phyloP scores from a whole-genome alignment of 116 monocot species.

The Dioscorea cayenensis region DNA sequence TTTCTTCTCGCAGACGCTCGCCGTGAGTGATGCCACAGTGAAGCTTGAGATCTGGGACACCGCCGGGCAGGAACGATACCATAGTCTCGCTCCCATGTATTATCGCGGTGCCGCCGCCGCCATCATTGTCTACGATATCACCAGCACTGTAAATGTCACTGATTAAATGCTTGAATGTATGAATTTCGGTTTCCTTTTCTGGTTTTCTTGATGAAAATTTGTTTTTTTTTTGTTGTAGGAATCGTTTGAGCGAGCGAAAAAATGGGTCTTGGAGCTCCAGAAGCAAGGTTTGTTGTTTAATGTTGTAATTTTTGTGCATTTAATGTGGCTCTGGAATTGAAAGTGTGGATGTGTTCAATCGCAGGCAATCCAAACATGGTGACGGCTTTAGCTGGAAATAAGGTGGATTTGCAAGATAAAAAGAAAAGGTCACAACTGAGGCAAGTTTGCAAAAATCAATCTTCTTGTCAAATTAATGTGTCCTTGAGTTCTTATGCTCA shows the following conservation, averaged over 20 bases:
- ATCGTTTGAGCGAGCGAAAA: slow-evolving; percentile 76
- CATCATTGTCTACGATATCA: slow-evolving; percentile 88
- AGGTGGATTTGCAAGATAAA: slow-evolving; percentile 66
- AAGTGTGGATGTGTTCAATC: not conserved
- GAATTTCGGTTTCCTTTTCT: not conserved
- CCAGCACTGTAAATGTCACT: slow-evolving; percentile 33
- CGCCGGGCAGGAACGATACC: slow-evolving; percentile 94
- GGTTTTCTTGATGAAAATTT: not conserved
- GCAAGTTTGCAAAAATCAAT: slow-evolving; percentile 13
- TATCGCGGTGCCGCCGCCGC: slow-evolving; percentile 91
- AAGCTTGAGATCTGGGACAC: slow-evolving; percentile 99
- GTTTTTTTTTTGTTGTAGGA: slow-evolving; percentile 27
- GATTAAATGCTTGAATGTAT: not conserved
- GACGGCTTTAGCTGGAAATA: slow-evolving; percentile 72
- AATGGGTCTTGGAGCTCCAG: slow-evolving; percentile 84
- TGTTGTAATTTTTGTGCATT: not conserved
- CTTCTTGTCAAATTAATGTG: not conserved
- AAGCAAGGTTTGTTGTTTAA: slow-evolving; percentile 47
- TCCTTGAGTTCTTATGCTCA: not conserved
- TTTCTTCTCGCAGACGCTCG: slow-evolving; percentile 96
- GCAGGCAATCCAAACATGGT: slow-evolving; percentile 81
- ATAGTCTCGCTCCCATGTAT: slow-evolving; percentile 96
- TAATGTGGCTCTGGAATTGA: not conserved
- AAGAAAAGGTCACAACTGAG: slow-evolving; percentile 62
- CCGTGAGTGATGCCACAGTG: slow-evolving; percentile 77